A percentile compares a stretch with the other conserved stretches of the same genome.
Evolutionary conservation across 805 yeast species (phyloP).

Genomic region (Saccharomyces jurei): DNA sequence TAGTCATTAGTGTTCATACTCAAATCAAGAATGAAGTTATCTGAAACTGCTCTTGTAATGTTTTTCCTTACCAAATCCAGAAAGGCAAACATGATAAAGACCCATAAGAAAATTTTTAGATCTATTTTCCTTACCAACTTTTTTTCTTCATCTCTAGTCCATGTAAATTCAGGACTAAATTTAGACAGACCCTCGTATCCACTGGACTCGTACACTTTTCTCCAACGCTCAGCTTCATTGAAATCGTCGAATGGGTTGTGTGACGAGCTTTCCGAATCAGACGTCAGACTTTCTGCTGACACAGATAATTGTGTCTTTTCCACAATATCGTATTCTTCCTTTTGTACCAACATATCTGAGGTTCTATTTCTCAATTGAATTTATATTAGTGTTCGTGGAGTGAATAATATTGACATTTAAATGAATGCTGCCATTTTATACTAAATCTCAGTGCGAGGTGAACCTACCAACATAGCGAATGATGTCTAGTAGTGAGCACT

Average conservation of each 20-base stretch:
- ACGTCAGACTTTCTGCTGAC: not conserved
- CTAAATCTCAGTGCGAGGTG: not conserved
- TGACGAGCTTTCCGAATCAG: not conserved
- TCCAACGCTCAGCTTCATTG: conserved; percentile 38
- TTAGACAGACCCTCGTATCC: conserved; percentile 45
- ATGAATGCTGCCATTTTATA: not conserved
- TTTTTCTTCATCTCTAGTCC: conserved; percentile 47
- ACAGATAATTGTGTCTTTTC: not conserved
- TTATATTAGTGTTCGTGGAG: not conserved
- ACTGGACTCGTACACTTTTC: conserved; percentile 37
- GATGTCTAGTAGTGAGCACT: not conserved
- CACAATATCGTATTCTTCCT: not conserved
- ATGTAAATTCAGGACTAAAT: conserved; percentile 50
- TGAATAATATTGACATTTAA: not conserved
- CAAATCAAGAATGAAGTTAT: conserved; percentile 44
- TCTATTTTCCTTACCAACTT: conserved; percentile 44
- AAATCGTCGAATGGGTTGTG: conserved; percentile 32
- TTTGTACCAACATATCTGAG: not conserved
- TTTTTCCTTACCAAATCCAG: conserved; percentile 53
- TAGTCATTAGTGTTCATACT: conserved; percentile 47
- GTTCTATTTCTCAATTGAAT: not conserved
- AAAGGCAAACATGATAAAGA: conserved; percentile 50
- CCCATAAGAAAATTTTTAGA: conserved; percentile 46
- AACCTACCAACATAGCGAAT: not conserved
- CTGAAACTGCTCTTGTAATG: conserved; percentile 49